These are phyloP conservation scores for Amoebophrya sp. DNA, from an alignment of 169 alveolate species.

Conservation along the genomic window DNA sequence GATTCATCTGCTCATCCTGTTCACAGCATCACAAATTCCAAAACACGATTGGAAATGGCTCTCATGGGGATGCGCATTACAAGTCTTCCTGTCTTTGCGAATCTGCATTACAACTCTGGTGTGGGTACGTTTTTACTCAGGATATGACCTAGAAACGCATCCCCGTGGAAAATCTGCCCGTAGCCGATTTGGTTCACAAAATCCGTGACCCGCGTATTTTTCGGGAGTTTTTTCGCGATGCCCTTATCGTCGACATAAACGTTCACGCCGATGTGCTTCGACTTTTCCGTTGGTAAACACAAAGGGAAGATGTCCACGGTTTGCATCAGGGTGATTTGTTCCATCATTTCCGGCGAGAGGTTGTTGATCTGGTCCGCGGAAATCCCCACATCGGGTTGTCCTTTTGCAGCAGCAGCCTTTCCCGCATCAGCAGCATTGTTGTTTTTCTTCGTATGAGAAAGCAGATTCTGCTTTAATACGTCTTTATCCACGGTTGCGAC, in stretches of 20 bases:
- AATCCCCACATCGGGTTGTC: too few relatives aligned
- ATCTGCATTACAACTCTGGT: too few relatives aligned
- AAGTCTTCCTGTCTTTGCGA: too few relatives aligned
- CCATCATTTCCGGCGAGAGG: background rate
- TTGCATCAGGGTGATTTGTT: conserved; percentile 10
- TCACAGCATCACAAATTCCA: too few relatives aligned
- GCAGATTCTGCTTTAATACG: background rate
- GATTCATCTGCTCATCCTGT: too few relatives aligned
- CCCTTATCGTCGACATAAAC: conserved; percentile 33
- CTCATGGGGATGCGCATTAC: too few relatives aligned
- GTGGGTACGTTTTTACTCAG: too few relatives aligned
- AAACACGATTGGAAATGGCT: too few relatives aligned
- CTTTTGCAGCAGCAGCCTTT: too few relatives aligned
- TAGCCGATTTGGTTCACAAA: background rate
- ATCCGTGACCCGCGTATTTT: background rate
- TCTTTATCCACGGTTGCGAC: too few relatives aligned
- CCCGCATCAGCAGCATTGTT: too few relatives aligned
- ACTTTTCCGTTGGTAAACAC: conserved; percentile 11
- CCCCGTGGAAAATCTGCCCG: background rate
- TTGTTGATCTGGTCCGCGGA: background rate
- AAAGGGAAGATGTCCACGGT: conserved; percentile 31
- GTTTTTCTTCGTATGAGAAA: background rate
- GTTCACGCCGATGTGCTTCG: background rate
- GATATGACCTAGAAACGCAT: too few relatives aligned
- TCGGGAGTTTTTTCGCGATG: conserved; percentile 25